Conservation (phyloP, 345 rosid genomes). For the Syzygium oleosum region DNA sequence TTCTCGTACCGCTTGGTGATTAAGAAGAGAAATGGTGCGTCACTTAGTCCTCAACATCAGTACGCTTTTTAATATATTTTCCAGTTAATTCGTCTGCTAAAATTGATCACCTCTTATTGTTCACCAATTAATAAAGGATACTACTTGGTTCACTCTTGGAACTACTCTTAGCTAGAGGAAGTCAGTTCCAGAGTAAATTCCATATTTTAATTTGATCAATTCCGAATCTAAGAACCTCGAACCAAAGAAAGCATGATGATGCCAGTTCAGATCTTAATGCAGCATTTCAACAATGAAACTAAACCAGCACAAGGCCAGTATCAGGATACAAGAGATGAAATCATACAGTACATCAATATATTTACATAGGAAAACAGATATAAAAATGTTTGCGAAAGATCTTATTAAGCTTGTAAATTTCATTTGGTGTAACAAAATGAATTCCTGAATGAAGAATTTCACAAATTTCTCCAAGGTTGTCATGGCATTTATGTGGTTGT, state of each 20-base stretch:
- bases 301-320: background rate
- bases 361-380: too few species aligned
- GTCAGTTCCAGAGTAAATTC: background rate
- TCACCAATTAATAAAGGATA: background rate
- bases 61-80: background rate
- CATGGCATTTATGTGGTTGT: background rate
- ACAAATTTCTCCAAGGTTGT: background rate
- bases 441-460: background rate
- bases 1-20: background rate
- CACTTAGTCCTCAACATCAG: background rate
- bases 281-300: background rate
- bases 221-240: background rate
- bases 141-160: background rate
- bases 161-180: background rate
- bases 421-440: background rate
- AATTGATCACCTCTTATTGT: background rate
- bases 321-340: background rate
- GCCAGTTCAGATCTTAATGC: background rate
- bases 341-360: background rate
- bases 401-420: background rate
- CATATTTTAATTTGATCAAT: background rate
- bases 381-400: background rate
- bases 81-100: constrained; percentile 9
- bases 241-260: background rate
- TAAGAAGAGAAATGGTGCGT: background rate